Evolutionary conservation across 306 rosid genomes (phyloP), one percentile per base, ranked within the genome.

Genomic region (Cercis canadensis): DNA sequence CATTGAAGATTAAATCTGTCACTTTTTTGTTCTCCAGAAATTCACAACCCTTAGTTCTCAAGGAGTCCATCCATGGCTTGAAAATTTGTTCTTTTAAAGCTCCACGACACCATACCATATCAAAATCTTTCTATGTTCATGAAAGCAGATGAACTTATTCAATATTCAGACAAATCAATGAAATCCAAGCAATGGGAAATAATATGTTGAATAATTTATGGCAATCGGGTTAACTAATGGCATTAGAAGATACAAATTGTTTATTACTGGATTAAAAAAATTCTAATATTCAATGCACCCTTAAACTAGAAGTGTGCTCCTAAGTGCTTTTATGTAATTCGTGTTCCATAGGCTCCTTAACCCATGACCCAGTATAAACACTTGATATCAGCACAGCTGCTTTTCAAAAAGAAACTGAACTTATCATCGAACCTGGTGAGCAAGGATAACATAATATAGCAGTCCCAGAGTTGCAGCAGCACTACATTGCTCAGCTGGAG

Each of bases 401-500:
- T n/a, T 3, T 5, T 14, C 21, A 19, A 17, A 8, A 57, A 14
- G 64, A 58, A 60, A 60, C 7, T 39, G 60, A 24, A 53, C 18
- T 66, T 12, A 68, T 37, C 65, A 43, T 62, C 78, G 50, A 15
- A 87, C 88, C 88, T 87, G 91, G 79, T 78, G 83, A 71, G 88
- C 83, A 63, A 87, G 78, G 57, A 76, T 40, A 40, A 55, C 44
- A 65, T 65, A 83, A 76, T 74, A 73, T 29, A 87, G 72, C 70
- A 83, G 17, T 36, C 81, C 84, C 41, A 87, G 79, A 47, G 81
- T 76, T 54, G 91, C 85, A 24, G 87, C 88, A 74, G 87, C 91
- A 70, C 88, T 87, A 61, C 87, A 83, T 58, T 78, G 87, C 64
- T 87, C 91, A 12, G 88, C 78, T 37, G 88, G 84, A 51, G 85